These are phyloP conservation scores for Biscogniauxia mediterranea DNA, from an alignment of 2,329 filamentous ascomycete species.

Conservation along the genomic window DNA sequence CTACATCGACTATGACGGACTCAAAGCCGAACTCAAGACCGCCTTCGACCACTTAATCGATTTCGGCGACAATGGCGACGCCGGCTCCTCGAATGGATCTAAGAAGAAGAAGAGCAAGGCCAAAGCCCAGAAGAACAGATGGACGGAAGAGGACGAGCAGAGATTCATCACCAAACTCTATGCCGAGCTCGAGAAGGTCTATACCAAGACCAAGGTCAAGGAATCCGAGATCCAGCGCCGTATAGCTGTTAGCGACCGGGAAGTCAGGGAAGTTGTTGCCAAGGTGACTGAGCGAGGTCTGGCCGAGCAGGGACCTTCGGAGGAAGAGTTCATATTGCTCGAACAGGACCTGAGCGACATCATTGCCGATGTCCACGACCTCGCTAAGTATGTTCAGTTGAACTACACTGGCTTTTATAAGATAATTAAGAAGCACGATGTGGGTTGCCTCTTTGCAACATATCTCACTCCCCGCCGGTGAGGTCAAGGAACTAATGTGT, in stretches of 20 bases:
- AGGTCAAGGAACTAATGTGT: conserved; percentile 13
- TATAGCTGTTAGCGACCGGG: conserved; percentile 82
- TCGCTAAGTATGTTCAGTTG: conserved; percentile 96
- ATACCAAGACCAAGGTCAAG: conserved; percentile 96
- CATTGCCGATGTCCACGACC: conserved; percentile 95
- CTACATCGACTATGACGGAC: conserved; percentile 95
- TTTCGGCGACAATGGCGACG: conserved; percentile 36
- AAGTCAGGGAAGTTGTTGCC: conserved; percentile 81
- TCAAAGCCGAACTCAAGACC: conserved; percentile 83
- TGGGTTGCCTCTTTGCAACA: conserved; percentile 43
- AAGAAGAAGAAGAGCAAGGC: conserved; percentile 41
- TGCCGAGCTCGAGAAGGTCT: conserved; percentile 93
- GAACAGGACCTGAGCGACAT: conserved; percentile 97
- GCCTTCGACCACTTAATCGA: conserved; percentile 51
- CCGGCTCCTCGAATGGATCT: conserved; percentile 35
- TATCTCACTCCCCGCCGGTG: not conserved
- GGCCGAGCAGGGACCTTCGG: conserved; percentile 62
- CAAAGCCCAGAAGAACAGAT: conserved; percentile 55
- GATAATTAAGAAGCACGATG: conserved; percentile 99
- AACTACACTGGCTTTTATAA: conserved; percentile 99
- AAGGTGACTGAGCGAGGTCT: conserved; percentile 64
- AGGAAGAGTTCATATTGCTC: conserved; percentile 90
- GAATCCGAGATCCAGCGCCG: conserved; percentile 91
- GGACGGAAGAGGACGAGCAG: conserved; percentile 90
- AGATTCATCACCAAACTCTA: conserved; percentile 85